Conservation (phyloP, 148 eudicot genomes). For the Agrostemma githago region DNA sequence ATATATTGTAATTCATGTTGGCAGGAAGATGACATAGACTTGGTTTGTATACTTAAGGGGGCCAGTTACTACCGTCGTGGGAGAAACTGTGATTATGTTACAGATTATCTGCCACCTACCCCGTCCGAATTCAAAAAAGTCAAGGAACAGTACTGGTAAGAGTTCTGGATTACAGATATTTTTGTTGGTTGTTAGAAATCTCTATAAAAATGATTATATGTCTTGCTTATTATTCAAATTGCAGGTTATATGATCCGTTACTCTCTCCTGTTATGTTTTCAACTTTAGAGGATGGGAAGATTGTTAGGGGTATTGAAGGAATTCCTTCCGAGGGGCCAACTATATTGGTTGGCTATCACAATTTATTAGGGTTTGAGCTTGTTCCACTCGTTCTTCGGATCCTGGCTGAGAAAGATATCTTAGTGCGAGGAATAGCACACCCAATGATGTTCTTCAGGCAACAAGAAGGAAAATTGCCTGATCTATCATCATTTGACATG, state of each 20-base stretch:
- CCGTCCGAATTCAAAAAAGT: conserved; percentile 41
- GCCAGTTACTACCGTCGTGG: conserved; percentile 57
- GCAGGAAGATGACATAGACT: conserved; percentile 62
- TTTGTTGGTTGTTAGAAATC: not conserved
- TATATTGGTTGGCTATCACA: conserved; percentile 68
- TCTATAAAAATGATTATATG: not conserved
- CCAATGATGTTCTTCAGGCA: conserved; percentile 54
- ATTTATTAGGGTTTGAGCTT: conserved; percentile 60
- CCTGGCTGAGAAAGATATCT: conserved; percentile 42
- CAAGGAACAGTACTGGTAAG: conserved; percentile 43
- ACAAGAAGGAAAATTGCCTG: conserved; percentile 37
- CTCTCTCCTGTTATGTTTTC: conserved; percentile 66
- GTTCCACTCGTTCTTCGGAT: conserved; percentile 38
- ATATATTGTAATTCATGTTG: not conserved
- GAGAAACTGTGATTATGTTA: conserved; percentile 37
- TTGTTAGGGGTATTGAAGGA: conserved; percentile 63
- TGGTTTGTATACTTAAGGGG: conserved; percentile 45
- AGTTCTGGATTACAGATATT: not conserved
- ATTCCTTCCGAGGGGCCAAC: conserved; percentile 76
- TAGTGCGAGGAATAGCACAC: conserved; percentile 63
- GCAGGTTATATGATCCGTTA: conserved; percentile 45
- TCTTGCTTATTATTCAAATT: not conserved
- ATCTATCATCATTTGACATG: conserved; percentile 32
- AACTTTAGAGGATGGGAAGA: conserved; percentile 57
- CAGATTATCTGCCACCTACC: conserved; percentile 64